Base-by-base conservation (phyloP, 228 moss, liverwort and hornwort genomes). In the Sphagnum fallax region DNA sequence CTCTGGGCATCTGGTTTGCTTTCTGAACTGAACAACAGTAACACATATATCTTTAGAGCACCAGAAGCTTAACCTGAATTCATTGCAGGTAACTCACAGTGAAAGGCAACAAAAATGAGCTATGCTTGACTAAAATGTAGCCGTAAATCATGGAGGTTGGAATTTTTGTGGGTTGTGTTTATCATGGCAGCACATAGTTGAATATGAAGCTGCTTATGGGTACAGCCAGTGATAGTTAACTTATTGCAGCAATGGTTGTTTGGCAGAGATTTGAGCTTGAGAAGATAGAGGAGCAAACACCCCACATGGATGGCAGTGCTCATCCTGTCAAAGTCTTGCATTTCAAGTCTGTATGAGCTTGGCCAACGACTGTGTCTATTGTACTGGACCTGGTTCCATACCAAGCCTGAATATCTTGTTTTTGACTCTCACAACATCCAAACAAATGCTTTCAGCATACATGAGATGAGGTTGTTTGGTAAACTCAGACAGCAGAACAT, bases 261-360 rank as follows among this genome's bases (percentile, higher is more conserved):
- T 18, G 6, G 51, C 67, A 67, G 67, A 6, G 49, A 5, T 50
- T 67, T 49, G 50, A 8, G 6, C 67, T 67, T 7, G 67, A 67
- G 9, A 53, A 8, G 15, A 11, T 49, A 52, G 52, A 67, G 53
- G 10, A 10, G 49, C 11, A 52, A 14, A 51, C 1, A 13, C 52
- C 50, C 10, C 10, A 11, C 13, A 67, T 67, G 67, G 67, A 67
- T 53, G 67, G 67, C 6, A 4, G 4, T 5, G 8, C 49, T 12
- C 52, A 67, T 67, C 49, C 50, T 9, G 67, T 67, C 8, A 52
- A 67, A 53, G 50, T 67, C 67, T 52, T 67, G 51, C 50, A 10
- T 5, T 52, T 67, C 51, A 52, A 55, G 4, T 55, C 55, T 8
- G 12, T 8, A 55, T 55, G 4, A 55, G 55, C 55, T 32, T 32